phyloP scores from a whole-genome alignment of 1,284 basidiomycete genomes.

The Pseudozyma hubeiensis region DNA sequence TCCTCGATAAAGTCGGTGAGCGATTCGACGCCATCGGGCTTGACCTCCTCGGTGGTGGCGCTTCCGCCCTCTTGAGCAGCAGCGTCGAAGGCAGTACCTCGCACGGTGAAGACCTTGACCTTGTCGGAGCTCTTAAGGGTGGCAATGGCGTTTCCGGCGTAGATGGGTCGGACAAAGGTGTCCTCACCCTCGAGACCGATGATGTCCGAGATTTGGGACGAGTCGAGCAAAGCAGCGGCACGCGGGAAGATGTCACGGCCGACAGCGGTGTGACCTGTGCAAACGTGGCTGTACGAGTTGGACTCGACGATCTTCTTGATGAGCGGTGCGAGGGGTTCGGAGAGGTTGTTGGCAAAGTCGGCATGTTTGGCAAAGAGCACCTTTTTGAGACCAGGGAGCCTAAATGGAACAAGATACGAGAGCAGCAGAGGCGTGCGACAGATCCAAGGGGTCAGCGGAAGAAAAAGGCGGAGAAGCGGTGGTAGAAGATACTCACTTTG shows the following conservation, averaged over 20 bases:
- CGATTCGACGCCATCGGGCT: constrained; percentile 75
- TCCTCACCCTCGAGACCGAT: constrained; percentile 83
- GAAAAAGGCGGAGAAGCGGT: not conserved
- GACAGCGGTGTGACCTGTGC: constrained; percentile 81
- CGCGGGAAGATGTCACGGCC: constrained; percentile 84
- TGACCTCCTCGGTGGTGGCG: constrained; percentile 76
- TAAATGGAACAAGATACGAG: constrained; percentile 41
- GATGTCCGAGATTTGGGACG: constrained; percentile 82
- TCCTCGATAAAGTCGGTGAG: constrained; percentile 81
- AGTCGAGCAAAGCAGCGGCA: constrained; percentile 83
- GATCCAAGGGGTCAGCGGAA: not conserved
- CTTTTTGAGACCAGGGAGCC: constrained; percentile 72
- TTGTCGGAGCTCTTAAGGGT: constrained; percentile 85
- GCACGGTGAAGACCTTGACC: constrained; percentile 94
- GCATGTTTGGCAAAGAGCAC: constrained; percentile 70
- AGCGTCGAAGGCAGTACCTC: constrained; percentile 91
- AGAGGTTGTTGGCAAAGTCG: constrained; percentile 70
- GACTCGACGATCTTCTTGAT: constrained; percentile 72
- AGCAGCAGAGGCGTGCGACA: not conserved
- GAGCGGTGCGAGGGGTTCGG: constrained; percentile 72
- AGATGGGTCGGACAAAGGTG: constrained; percentile 92
- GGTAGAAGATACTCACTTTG: constrained; percentile 75
- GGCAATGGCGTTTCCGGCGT: constrained; percentile 96
- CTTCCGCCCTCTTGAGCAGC: constrained; percentile 72
- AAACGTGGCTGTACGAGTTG: constrained; percentile 81